These are phyloP conservation scores for Xylaria grammica DNA, from an alignment of 495 filamentous ascomycete genomes.

Conservation along the genomic window DNA sequence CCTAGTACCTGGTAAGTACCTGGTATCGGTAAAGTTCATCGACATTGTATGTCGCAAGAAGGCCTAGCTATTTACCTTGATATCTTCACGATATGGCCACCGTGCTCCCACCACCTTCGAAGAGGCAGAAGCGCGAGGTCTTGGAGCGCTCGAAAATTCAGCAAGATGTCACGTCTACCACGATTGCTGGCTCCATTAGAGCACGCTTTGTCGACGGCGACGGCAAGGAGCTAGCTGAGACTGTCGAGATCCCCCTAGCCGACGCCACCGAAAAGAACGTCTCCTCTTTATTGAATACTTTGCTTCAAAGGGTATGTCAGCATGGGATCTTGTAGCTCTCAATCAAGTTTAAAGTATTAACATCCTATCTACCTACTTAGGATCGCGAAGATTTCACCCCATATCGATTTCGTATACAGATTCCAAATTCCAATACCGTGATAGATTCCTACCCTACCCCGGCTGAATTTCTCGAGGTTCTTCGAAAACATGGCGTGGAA, in stretches of 20 bases:
- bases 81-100: constrained; percentile 72
- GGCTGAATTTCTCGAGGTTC: constrained; percentile 48
- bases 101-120: constrained; percentile 84
- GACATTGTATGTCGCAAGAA: no score
- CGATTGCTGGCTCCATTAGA: constrained; percentile 77
- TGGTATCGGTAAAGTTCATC: no score
- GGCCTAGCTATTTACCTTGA: background rate
- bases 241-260: constrained; percentile 80
- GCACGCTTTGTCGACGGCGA: constrained; percentile 88
- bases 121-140: constrained; percentile 80
- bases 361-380: constrained; percentile 18
- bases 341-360: constrained; percentile 19
- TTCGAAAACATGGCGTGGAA: constrained; percentile 53
- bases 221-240: constrained; percentile 63
- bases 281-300: constrained; percentile 85
- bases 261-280: constrained; percentile 90
- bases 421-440: constrained; percentile 62
- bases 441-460: constrained; percentile 73
- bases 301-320: constrained; percentile 77
- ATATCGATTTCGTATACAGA: constrained; percentile 81
- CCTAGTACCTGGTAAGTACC: no score
- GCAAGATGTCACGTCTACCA: constrained; percentile 73
- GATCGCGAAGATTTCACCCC: constrained; percentile 83
- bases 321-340: constrained; percentile 2
- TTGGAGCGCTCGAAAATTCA: constrained; percentile 75